These are phyloP conservation scores for Fennellomyces sp. DNA, from an alignment of 371 early-diverging fungal genomes.

Conservation along the genomic window DNA sequence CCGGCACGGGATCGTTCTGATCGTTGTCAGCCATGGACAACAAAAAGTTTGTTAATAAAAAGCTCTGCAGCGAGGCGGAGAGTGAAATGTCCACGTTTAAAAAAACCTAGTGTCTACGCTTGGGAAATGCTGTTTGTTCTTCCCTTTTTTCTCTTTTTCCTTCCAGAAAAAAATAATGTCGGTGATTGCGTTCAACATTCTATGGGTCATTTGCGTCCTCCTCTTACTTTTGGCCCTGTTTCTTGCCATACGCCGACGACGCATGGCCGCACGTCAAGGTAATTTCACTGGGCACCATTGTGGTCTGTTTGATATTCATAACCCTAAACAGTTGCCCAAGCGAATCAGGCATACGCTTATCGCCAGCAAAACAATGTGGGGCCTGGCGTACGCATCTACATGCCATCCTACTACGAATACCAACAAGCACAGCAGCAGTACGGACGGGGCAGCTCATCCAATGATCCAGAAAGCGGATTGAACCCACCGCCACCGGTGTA, in stretches of 20 bases:
- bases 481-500: slow-evolving; percentile 17
- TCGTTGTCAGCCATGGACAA: not conserved
- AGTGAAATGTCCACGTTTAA: too few relatives aligned
- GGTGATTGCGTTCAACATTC: slow-evolving; percentile 9
- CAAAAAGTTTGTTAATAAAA: too few relatives aligned
- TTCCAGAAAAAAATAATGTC: slow-evolving; percentile 1
- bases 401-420: slow-evolving; percentile 4
- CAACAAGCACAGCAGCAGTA: slow-evolving; percentile 3
- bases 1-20: not conserved
- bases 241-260: slow-evolving; percentile 10
- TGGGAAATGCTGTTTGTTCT: slow-evolving; percentile 2
- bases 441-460: not conserved
- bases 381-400: not conserved
- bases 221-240: slow-evolving; percentile 6
- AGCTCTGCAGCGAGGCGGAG: too few relatives aligned
- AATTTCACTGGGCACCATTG: not conserved
- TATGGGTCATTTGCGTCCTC: slow-evolving; percentile 12
- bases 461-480: not conserved
- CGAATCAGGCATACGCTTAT: not conserved
- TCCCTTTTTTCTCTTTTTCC: not conserved
- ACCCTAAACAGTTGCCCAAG: not conserved
- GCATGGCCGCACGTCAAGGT: slow-evolving; percentile 7
- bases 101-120: too few relatives aligned
- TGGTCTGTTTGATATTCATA: not conserved
- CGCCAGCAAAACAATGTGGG: not conserved